Evolutionary conservation across 2,329 filamentous ascomycete species (phyloP), one percentile per base, ranked within the genome.

Genomic region (Emmonsia crescens): DNA sequence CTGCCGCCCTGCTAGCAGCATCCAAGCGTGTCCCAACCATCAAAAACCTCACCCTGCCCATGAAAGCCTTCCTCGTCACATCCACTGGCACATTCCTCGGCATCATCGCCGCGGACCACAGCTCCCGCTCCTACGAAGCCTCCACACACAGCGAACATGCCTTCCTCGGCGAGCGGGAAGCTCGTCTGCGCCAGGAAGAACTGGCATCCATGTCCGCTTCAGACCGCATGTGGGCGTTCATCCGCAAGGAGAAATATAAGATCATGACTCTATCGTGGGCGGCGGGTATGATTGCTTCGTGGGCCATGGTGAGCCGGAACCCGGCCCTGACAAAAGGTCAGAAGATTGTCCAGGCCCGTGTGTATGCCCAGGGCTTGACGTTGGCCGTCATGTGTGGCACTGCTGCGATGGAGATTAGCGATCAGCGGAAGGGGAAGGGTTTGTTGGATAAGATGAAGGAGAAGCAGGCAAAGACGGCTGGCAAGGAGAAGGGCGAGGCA

Each of bases 281-380:
- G 16, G 88, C 87, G 46, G 86, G 85, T 69, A 93, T 96, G 85
- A 85, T 82, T 63, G 76, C 87, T 49, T 87, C 89, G 4, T 83
- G 94, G 67, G 85, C 81, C 61, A 74, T 95, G 36, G 91, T 96
- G 65, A 85, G 88, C 71, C 84, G 90, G 65, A 90, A 90, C 73
- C 86, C 83, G 66, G 89, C 87, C 72, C 80, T 96, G 55, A 84
- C 82, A 57, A 86, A 85, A 1, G 78, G 83, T 64, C 92, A 96
- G 80, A 96, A 96, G 82, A 79, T 96, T 27, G 92, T 96, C 19
- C 92, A 96, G 81, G 92, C 91, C 29, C 87, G 92, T 83, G 88
- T 96, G 66, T 96, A 96, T 76, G 92, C 92, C 3, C 92, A 96
- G 79, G 91, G 89, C 5, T 79, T 96, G 68, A 96, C 92, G 5